Base-by-base conservation (phyloP, 768 basidiomycete genomes). In the Cystobasidium onofrii region DNA sequence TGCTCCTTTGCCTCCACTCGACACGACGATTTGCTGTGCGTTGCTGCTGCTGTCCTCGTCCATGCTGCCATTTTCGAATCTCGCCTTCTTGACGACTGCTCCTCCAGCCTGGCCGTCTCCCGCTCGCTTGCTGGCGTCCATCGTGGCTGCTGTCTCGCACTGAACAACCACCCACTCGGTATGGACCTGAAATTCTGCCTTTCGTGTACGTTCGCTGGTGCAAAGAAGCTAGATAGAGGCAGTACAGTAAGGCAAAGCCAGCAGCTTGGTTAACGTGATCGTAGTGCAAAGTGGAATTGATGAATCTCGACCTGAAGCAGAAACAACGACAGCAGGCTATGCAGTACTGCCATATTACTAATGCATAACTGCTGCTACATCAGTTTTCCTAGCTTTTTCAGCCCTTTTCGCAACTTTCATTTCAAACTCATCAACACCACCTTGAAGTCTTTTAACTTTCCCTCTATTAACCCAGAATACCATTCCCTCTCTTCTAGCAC, bases 11-110 rank as follows among this genome's bases (percentile, higher is more conserved):
- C 78, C 78, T 41, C 80, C 80, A 0, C 80, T 79, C 3, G 81
- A 80, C 41, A 83, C 82, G 18, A 81, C 80, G 77, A 83, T 76
- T 36, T 79, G 78, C 77, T 81, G 80, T 17, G 74, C 63, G 1
- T 63, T 44, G 61, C 33, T 66, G 1, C 60, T 44, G 61, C 33
- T 66, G n/a, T 80, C 78, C 44, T 80, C 80, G 25, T 29, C 39
- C 46, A 50, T 50, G 9, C 46, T 20, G 34, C 50, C 76, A 25
- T 78, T 78, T 33, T 77, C 77, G 1, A 74, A 67, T 0, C 77
- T 41, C 0, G 76, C 75, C 9, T 79, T 74, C 73, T 80, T 80
- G 39, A 76, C 46, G 6, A 77, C 34, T 46, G 77, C 73, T 29
- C 65, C 70, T 41, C 69, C 65, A 29, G 41, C 65, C 18, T 71